phyloP scores from a whole-genome alignment of 2,329 filamentous ascomycete species.

The Didymosphaeria variabile region DNA sequence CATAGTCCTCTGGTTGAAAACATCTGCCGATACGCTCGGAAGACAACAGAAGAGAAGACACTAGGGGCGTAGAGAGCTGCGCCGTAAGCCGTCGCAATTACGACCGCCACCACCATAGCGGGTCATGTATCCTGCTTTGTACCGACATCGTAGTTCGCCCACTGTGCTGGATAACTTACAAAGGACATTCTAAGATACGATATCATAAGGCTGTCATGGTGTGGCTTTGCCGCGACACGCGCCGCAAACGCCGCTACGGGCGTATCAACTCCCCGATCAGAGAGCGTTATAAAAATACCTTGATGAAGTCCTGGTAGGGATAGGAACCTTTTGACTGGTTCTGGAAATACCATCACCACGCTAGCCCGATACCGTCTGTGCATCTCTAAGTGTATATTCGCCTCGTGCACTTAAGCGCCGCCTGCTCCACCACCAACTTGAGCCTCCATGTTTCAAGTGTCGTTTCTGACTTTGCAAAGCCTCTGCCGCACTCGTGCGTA shows the following conservation, averaged over 20 bases:
- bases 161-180: background rate
- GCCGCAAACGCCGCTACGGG: constrained; percentile 11
- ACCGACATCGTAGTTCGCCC: background rate
- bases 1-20: background rate
- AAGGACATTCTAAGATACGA: background rate
- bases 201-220: background rate
- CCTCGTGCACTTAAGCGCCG: constrained; percentile 12
- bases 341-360: background rate
- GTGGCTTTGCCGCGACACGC: constrained; percentile 13
- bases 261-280: constrained; percentile 1
- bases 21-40: background rate
- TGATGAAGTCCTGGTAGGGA: background rate
- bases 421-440: constrained; percentile 13
- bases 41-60: background rate
- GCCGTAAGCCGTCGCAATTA: background rate
- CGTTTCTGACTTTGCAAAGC: background rate
- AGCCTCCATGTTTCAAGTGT: constrained; percentile 13
- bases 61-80: background rate
- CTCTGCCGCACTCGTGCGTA: constrained; percentile 10
- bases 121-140: background rate
- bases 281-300: background rate
- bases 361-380: constrained; percentile 3
- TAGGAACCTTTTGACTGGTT: background rate
- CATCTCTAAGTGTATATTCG: background rate
- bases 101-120: background rate